Evolutionary conservation across 164 flowering plant genomes (phyloP).

Genomic region (Warburgia ugandensis): DNA sequence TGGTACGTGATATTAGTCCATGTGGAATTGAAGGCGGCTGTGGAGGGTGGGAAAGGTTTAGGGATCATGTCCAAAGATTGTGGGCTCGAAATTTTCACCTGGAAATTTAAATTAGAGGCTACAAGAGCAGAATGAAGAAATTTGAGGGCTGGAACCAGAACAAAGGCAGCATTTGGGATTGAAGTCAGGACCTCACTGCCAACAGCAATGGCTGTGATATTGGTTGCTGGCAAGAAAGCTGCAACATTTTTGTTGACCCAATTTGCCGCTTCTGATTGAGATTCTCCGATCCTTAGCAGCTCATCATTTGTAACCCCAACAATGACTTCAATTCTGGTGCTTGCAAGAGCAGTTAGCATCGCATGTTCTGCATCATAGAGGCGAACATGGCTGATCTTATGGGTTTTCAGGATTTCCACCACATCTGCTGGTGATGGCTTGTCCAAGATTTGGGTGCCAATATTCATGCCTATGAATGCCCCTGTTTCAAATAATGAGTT

Average conservation of each 20-base stretch:
- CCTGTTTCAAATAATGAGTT: slow-evolving; percentile 23
- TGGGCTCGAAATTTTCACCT: slow-evolving; percentile 39
- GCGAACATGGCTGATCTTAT: slow-evolving; percentile 10
- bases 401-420: slow-evolving; percentile 1
- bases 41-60: slow-evolving; percentile 81
- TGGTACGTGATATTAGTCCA: slow-evolving; percentile 71
- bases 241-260: slow-evolving; percentile 42
- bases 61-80: slow-evolving; percentile 72
- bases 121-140: slow-evolving; percentile 39
- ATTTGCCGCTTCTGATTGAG: not conserved
- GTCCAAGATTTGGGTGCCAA: slow-evolving; percentile 47
- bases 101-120: slow-evolving; percentile 26
- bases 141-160: slow-evolving; percentile 66
- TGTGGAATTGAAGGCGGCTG: slow-evolving; percentile 70
- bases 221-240: slow-evolving; percentile 60
- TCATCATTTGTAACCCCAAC: slow-evolving; percentile 11
- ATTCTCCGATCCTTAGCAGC: slow-evolving; percentile 2
- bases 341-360: slow-evolving; percentile 8
- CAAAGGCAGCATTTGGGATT: slow-evolving; percentile 65
- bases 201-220: slow-evolving; percentile 82
- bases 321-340: slow-evolving; percentile 8
- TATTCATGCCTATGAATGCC: slow-evolving; percentile 65
- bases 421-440: slow-evolving; percentile 10
- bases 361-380: slow-evolving; percentile 14
- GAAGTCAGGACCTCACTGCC: slow-evolving; percentile 84